Evolutionary conservation across 1,284 basidiomycete genomes (phyloP), one percentile per base, ranked within the genome.

Genomic region (Sporisorium scitamineum): DNA sequence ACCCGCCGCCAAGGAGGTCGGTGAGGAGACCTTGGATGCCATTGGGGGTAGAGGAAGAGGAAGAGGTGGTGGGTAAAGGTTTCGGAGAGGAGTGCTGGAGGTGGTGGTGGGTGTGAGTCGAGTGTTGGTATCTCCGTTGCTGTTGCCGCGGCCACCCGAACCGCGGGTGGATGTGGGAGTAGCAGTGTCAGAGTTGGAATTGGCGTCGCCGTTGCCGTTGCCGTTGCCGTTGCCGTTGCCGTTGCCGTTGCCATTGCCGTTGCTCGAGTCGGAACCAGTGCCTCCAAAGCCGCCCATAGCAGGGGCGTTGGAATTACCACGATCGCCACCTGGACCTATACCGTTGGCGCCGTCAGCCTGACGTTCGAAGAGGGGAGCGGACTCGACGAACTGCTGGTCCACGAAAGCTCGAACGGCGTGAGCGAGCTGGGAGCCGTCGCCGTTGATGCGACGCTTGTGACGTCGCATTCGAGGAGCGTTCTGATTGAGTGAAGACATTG

Each of bases 371-470:
- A 63, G 57, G 2, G 34, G 32, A 20, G 56, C 5, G 3, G 41
- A 18, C 3, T 67, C 51, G 31, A 55, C 47, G 22, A 6, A 26
- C 14, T 58, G 57, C 24, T 57, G 31, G 26, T 75, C 67, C 20
- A 67, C 44, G 18, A 62, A 75, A 22, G 54, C 37, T 2, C 72
- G 59, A 24, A 75, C 72, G 31, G 66, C 67, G 37, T 64, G 42
- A 9, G 65, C 61, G 31, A 76, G 61, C 5, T 67, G 27, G n/a
- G 61, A 66, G 39, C 62, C 69, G 29, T 77, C 75, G 51, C 71
- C 70, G 39, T 63, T 64, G 73, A 76, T 62, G 56, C 73, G 73
- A 58, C 73, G 73, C 63, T 70, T 76, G 62, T 79, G 78, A 63
- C 78, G 78, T 32, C 66, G 54, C 74, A 77, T 68, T 8, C 68